Evolutionary conservation across 306 rosid genomes (phyloP), one percentile per base, ranked within the genome.

Genomic region (Prunus kanzakura): DNA sequence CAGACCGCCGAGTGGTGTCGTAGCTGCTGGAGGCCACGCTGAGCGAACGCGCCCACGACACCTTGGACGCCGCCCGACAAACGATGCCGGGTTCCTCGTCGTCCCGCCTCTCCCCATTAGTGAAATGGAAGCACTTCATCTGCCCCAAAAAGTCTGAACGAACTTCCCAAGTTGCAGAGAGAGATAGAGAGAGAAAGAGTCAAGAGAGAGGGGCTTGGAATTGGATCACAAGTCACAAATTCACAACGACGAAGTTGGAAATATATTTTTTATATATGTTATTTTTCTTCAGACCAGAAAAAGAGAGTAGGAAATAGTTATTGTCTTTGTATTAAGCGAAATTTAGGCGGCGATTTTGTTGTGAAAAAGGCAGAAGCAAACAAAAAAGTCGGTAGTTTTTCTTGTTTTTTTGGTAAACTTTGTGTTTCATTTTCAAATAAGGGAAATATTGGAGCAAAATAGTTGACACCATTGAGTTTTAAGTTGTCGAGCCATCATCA

Each of bases 31-130:
- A 91, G 27, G 96, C 96, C 43, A 91, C 83, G 73, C 99, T 95
- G n/a, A 95, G 85, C 0, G 99, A 92, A 11, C 99, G 96, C 7
- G 92, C 93, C 99, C 99, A 95, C 10, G 97, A 95, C 6, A 92
- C 88, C 61, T 87, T 84, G 3, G 98, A 94, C 3, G 82, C 73
- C 2, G 80, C 79, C 67, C 95, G 76, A 3, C 92, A 76, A 6
- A 82, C 88, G 25, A 81, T 69, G 9, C 83, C 78, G 25, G 85
- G 86, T 4, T 82, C 84, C 11, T 86, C 91, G 38, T 87, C 89
- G 3, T 85, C 84, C 75, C 84, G 80, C 16, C 71, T 35, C 65
- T 86, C 92, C 3, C 86, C 90, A 81, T 84, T 88, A 10, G 86
- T 79, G 84, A 95, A 95, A 72, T 92, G 93, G 87, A 95, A 95